Base-by-base conservation (phyloP, 2,329 filamentous ascomycete genomes). In the Cladophialophora exuberans region DNA sequence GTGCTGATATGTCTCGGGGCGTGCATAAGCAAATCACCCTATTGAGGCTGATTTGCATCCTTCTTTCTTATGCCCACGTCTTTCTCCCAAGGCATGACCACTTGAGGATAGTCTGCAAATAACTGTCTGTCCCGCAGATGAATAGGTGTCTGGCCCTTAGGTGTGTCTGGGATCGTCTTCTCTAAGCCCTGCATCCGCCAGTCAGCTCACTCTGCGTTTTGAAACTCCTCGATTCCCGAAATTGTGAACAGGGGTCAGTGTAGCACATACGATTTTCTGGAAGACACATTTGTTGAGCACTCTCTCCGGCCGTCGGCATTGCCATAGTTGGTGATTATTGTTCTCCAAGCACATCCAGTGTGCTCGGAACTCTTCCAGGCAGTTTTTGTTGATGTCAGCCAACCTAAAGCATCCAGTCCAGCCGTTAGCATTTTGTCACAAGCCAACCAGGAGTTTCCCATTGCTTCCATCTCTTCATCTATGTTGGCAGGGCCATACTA, bases 291-390 rank as follows among this genome's bases (percentile, higher is more conserved):
- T 88, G 81, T 97, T 99, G 67, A 99, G 79, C 71, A 86, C 86
- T 83, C 90, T 87, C 80, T 99, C 94, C 62, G 83, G 80, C 68
- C 85, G 86, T 67, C 94, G 85, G 79, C 94, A 99, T 70, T 97
- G 90, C 88, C 90, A 99, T 57, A 97, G 79, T 76, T 96, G 90
- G 70, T 99, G 94, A 80, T 99, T 99, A 79, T 95, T 92, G 78
- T 96, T 87, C 70, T 99, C 94, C 55, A 99, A 82, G 70, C 94
- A 99, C 68, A 90, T 82, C 91, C 92, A 99, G 79, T 99, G 94
- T 69, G 84, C 83, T 66, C 90, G 87, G 82, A 99, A 99, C 75
- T 96, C 83, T 60, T 87, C 82, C 53, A 99, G 79, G 76, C 94
- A 99, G 79, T 90, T 85, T 74, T 90, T 93, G 81, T 97, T 97